These are phyloP conservation scores for Pseudozyma sp. DNA, from an alignment of 1,284 basidiomycete species.

Conservation along the genomic window DNA sequence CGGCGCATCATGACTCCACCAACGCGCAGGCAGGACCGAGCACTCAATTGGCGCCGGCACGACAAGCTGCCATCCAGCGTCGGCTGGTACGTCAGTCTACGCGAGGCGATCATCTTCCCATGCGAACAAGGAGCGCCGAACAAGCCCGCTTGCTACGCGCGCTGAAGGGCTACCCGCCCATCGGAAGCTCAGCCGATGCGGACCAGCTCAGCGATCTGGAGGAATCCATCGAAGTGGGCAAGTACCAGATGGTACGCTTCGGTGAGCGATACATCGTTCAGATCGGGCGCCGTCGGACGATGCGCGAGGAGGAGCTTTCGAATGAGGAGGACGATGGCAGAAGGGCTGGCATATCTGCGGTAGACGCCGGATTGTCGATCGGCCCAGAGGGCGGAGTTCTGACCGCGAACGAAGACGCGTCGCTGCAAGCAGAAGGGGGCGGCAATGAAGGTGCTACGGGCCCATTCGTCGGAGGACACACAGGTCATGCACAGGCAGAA, in stretches of 20 bases:
- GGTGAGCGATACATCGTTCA: constrained; percentile 63
- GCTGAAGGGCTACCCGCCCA: constrained; percentile 58
- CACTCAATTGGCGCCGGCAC: constrained; percentile 30
- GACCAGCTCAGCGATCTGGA: constrained; percentile 65
- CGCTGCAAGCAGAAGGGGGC: constrained; percentile 4
- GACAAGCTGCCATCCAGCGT: constrained; percentile 32
- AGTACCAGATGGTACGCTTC: constrained; percentile 54
- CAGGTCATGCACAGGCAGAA: constrained; percentile 44
- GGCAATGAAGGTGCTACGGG: constrained; percentile 17
- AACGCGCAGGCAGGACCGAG: constrained; percentile 21
- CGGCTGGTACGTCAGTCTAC: constrained; percentile 48
- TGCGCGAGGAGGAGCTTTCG: constrained; percentile 58
- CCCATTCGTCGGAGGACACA: constrained; percentile 31
- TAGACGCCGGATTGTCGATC: constrained; percentile 23
- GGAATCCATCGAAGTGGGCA: constrained; percentile 55
- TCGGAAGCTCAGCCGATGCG: constrained; percentile 55
- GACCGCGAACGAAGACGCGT: constrained; percentile 12
- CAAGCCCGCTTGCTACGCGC: constrained; percentile 53
- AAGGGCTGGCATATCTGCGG: constrained; percentile 26
- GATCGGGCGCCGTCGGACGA: constrained; percentile 57
- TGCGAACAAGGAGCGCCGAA: constrained; percentile 42
- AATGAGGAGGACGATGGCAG: constrained; percentile 55
- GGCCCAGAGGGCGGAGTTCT: constrained; percentile 14
- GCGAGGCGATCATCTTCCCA: constrained; percentile 53
- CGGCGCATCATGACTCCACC: constrained; percentile 14